These are phyloP conservation scores for Rhododendron kiyosumense DNA, from an alignment of 148 eudicot genomes.

Conservation along the genomic window DNA sequence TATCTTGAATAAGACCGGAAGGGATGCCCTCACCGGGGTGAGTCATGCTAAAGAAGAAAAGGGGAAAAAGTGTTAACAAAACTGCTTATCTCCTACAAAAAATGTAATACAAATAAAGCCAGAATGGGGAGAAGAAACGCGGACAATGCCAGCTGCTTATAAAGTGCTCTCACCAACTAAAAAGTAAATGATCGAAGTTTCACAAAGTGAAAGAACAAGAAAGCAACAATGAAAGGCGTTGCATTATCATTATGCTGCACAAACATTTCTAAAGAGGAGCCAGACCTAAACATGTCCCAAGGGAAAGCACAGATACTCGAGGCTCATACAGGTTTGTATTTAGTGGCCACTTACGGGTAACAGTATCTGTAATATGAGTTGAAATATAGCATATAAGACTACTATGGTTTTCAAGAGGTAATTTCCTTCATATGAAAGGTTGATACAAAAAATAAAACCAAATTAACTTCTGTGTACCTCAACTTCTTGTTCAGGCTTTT, in stretches of 20 bases:
- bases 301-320: not conserved
- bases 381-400: not conserved
- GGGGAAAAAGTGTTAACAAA: not conserved
- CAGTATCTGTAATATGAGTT: not conserved
- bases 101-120: not conserved
- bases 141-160: not conserved
- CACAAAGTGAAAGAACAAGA: not conserved
- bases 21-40: constrained; percentile 40
- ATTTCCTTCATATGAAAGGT: not conserved
- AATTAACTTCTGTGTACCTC: not conserved
- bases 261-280: not conserved
- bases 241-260: not conserved
- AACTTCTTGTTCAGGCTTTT: not conserved
- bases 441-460: not conserved
- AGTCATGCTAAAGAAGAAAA: constrained; percentile 26
- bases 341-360: not conserved
- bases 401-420: not conserved
- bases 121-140: not conserved
- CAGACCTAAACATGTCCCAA: not conserved
- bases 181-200: not conserved
- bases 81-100: not conserved
- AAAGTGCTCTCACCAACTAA: not conserved
- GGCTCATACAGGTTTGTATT: not conserved
- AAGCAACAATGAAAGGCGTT: not conserved
- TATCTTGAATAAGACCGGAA: constrained; percentile 23